These are phyloP conservation scores for Mycena crocata DNA, from an alignment of 768 basidiomycete genomes.

Conservation along the genomic window DNA sequence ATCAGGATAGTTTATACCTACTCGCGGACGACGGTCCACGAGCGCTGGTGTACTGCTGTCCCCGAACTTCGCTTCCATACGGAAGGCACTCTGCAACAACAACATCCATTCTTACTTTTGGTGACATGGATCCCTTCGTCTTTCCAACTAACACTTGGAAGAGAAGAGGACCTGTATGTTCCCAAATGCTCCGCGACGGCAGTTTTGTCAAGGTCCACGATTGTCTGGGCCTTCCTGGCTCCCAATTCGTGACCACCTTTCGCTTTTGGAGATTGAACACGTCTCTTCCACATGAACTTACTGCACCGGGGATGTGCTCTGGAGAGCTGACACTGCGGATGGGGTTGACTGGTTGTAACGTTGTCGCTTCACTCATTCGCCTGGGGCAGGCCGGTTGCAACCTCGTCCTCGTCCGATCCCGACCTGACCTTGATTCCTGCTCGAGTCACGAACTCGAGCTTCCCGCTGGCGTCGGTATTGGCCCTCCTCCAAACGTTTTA, in stretches of 20 bases:
- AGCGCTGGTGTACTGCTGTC: constrained; percentile 25
- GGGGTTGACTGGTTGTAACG: constrained; percentile 11
- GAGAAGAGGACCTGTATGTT: constrained; percentile 18
- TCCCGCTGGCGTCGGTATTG: constrained; percentile 7
- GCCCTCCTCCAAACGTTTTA: constrained; percentile 22
- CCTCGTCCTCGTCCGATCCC: constrained; percentile 15
- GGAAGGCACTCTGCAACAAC: background rate
- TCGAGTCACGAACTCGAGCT: constrained; percentile 29
- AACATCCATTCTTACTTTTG: constrained; percentile 5
- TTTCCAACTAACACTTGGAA: constrained; percentile 25
- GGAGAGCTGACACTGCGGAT: constrained; percentile 23
- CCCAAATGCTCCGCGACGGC: constrained; percentile 22
- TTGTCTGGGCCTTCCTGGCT: constrained; percentile 8
- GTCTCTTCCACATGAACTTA: constrained; percentile 2
- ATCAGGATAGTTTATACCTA: constrained; percentile 9
- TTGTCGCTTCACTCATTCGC: constrained; percentile 20
- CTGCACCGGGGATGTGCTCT: constrained; percentile 19
- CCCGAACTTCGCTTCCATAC: constrained; percentile 19
- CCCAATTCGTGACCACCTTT: constrained; percentile 25
- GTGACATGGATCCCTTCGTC: constrained; percentile 13
- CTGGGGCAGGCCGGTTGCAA: constrained; percentile 2
- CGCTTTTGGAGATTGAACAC: constrained; percentile 24
- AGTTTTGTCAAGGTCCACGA: constrained; percentile 28
- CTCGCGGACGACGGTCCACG: constrained; percentile 24
- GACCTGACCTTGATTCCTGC: constrained; percentile 13